A percentile compares a stretch with the other conserved stretches of the same genome.
Conservation (phyloP, 352 stramenopile species). For the Globisporangium cylindrosporum region DNA sequence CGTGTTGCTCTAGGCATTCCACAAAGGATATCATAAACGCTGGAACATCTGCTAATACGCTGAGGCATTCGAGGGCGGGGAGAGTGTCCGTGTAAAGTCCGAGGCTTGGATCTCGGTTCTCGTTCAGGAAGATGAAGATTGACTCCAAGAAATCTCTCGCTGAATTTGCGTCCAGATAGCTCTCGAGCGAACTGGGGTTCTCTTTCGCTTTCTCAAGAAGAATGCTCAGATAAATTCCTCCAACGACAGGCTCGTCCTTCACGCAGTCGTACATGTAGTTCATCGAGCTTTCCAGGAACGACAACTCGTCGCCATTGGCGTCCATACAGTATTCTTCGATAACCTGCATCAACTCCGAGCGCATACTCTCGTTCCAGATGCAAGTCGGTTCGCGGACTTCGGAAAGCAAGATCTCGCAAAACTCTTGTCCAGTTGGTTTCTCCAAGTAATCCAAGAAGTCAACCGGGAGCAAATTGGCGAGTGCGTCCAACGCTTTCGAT, state of each 20-base stretch:
- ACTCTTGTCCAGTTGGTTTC: slow-evolving; percentile 66
- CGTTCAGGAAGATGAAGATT: slow-evolving; percentile 75
- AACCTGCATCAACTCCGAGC: slow-evolving; percentile 62
- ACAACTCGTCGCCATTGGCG: slow-evolving; percentile 44
- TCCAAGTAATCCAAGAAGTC: slow-evolving; percentile 75
- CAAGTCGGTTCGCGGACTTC: slow-evolving; percentile 75
- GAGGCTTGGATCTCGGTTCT: slow-evolving; percentile 69
- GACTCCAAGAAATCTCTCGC: slow-evolving; percentile 57
- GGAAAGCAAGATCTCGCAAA: slow-evolving; percentile 63
- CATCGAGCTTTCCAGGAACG: slow-evolving; percentile 62
- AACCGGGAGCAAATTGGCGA: slow-evolving; percentile 68
- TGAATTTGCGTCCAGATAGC: slow-evolving; percentile 53
- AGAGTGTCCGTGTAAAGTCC: slow-evolving; percentile 79
- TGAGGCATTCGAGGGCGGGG: slow-evolving; percentile 68
- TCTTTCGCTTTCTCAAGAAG: slow-evolving; percentile 53
- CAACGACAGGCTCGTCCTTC: slow-evolving; percentile 60
- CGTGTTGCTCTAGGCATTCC: slow-evolving; percentile 62
- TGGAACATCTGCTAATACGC: slow-evolving; percentile 59
- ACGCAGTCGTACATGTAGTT: slow-evolving; percentile 85
- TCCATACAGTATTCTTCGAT: slow-evolving; percentile 75
- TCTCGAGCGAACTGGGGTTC: slow-evolving; percentile 38
- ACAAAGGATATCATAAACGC: slow-evolving; percentile 54
- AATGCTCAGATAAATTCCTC: slow-evolving; percentile 68
- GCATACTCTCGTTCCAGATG: slow-evolving; percentile 71
- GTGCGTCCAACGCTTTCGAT: slow-evolving; percentile 52